A percentile compares a stretch with the other conserved stretches of the same genome.
phyloP scores from a whole-genome alignment of 345 rosid species.

The Balakata baccata region DNA sequence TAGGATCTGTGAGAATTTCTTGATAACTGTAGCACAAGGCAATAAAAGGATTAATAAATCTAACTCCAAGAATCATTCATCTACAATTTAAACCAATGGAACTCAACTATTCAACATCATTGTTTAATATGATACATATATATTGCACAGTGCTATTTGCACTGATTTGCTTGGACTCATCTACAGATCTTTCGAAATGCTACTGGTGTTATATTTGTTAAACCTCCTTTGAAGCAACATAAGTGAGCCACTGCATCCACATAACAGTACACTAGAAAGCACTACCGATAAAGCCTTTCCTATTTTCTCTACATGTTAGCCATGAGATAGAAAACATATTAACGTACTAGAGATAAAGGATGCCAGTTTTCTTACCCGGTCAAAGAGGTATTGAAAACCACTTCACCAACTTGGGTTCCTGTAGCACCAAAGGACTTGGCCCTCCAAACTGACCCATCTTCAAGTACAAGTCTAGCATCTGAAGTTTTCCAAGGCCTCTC shows the following conservation, averaged over 20 bases:
- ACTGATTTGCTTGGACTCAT: background rate
- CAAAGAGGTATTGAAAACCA: conserved; percentile 92
- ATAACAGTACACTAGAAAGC: background rate
- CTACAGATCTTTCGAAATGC: background rate
- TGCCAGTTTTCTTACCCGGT: conserved; percentile 53
- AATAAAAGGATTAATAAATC: background rate
- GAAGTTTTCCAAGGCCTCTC: conserved; percentile 86
- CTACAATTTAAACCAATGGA: background rate
- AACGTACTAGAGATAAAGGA: background rate
- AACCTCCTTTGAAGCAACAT: background rate
- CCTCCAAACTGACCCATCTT: conserved; percentile 89
- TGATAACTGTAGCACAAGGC: conserved; percentile 64
- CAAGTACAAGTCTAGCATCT: conserved; percentile 84
- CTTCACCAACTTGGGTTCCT: conserved; percentile 92
- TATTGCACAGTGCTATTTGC: background rate
- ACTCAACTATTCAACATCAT: background rate
- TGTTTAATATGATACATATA: background rate
- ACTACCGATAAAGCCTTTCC: background rate
- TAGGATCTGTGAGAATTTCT: conserved; percentile 95
- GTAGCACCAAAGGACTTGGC: conserved; percentile 95
- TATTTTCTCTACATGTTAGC: background rate
- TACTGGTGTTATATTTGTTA: background rate
- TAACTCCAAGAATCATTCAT: background rate
- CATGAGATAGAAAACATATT: background rate
- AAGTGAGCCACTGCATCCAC: background rate